Percentiles rank a stretch among this genome's conserved stretches.
Conservation (phyloP, 176 grass and related monocot genomes). For the Avena eriantha region DNA sequence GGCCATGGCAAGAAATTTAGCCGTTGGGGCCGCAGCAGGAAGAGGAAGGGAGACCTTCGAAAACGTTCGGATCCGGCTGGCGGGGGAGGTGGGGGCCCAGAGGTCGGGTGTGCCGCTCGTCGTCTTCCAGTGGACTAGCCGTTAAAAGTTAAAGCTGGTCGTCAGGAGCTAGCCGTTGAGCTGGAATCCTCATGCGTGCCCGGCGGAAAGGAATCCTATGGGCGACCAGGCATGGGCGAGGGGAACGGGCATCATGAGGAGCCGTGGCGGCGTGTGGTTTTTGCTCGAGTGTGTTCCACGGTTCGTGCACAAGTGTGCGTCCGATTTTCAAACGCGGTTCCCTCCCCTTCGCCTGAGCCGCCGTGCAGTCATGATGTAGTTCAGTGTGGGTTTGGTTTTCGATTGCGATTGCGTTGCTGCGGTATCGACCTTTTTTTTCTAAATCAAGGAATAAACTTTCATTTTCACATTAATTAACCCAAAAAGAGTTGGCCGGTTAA, state of each 20-base stretch:
- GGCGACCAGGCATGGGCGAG: neutral
- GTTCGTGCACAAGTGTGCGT: neutral
- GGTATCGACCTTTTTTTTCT: no score
- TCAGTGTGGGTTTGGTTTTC: neutral
- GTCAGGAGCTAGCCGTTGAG: conserved; percentile 64
- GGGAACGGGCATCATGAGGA: neutral
- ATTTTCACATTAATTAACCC: no score
- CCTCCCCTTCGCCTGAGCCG: neutral
- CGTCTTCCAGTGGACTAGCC: conserved; percentile 59
- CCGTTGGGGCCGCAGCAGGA: conserved; percentile 38
- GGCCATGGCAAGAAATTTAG: conserved; percentile 33
- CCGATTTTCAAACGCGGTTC: conserved; percentile 19
- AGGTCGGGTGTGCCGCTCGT: neutral
- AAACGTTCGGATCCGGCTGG: conserved; percentile 67
- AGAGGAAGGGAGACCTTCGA: neutral
- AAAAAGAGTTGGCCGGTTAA: no score
- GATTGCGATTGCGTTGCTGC: neutral
- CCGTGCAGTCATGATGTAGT: neutral
- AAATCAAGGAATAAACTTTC: no score
- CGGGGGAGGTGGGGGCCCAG: conserved; percentile 17
- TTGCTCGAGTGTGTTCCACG: neutral
- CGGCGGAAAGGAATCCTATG: conserved; percentile 49
- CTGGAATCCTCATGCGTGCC: conserved; percentile 28
- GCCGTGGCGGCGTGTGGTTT: neutral
- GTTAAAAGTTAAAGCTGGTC: conserved; percentile 49